Evolutionary conservation across 164 flowering plant genomes (phyloP).

Genomic region (Vitis rupestris): DNA sequence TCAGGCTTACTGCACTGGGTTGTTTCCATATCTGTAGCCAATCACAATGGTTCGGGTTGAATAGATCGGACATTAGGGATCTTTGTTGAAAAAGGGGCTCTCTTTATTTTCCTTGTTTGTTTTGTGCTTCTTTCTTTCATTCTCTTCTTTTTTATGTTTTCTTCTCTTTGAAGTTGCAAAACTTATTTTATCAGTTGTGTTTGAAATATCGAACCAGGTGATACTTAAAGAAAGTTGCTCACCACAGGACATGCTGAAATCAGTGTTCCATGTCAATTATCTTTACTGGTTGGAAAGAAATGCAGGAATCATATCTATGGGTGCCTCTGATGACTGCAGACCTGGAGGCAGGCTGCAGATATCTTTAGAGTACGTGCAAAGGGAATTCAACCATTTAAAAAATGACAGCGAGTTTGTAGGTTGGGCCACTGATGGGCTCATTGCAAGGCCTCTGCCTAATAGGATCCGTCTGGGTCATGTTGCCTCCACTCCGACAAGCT

Average conservation of each 20-base stretch:
- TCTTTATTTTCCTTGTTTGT: background rate
- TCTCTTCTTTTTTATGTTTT: too few species aligned
- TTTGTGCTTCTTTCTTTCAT: background rate
- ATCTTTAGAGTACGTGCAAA: conserved; percentile 75
- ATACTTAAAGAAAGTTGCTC: conserved; percentile 71
- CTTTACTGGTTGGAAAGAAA: conserved; percentile 93
- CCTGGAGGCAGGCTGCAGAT: conserved; percentile 76
- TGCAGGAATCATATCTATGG: conserved; percentile 62
- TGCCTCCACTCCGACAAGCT: background rate
- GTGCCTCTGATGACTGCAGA: conserved; percentile 56
- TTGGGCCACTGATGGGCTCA: conserved; percentile 83
- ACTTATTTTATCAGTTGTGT: background rate
- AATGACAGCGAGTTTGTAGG: conserved; percentile 65
- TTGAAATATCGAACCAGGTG: conserved; percentile 51
- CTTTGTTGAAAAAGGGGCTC: too few species aligned
- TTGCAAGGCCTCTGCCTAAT: conserved; percentile 81
- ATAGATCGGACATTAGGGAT: too few species aligned
- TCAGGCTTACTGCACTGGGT: too few species aligned
- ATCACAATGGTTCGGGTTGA: too few species aligned
- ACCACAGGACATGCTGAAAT: conserved; percentile 83
- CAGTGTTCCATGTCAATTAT: conserved; percentile 84
- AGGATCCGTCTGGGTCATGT: conserved; percentile 45
- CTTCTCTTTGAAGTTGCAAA: background rate
- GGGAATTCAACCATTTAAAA: conserved; percentile 82
- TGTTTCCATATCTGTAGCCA: too few species aligned